Conservation (phyloP, 441 rosid species). For the Syzygium syzygioides region DNA sequence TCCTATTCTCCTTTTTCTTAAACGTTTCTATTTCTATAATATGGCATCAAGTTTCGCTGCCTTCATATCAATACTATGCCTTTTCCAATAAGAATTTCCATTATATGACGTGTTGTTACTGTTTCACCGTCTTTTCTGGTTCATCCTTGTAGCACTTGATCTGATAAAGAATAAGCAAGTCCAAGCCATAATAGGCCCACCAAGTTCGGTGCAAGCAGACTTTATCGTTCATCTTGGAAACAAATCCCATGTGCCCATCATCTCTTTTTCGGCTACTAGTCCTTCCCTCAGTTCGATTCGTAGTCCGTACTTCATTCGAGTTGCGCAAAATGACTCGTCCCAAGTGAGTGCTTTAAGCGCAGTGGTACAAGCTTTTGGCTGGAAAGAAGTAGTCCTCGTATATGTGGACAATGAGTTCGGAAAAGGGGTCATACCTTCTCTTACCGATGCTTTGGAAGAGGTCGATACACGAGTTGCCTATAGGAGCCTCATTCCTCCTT, state of each 20-base stretch:
- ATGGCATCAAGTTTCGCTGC: conserved; percentile 2
- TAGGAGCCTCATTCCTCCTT: not conserved
- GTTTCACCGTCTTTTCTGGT: not conserved
- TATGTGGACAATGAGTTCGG: not conserved
- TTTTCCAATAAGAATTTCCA: no score
- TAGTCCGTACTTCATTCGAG: not conserved
- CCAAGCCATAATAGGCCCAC: not conserved
- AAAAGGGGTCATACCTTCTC: not conserved
- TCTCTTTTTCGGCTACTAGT: not conserved
- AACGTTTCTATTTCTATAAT: not conserved
- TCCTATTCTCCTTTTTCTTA: not conserved
- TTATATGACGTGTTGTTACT: no score
- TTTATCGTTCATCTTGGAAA: not conserved
- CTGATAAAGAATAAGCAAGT: not conserved
- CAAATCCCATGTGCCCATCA: not conserved
- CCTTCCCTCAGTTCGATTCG: not conserved
- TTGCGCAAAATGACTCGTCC: not conserved
- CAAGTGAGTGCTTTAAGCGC: not conserved
- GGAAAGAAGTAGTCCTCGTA: not conserved
- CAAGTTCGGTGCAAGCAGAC: not conserved
- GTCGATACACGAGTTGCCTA: not conserved
- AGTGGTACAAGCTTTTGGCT: not conserved
- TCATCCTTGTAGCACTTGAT: not conserved
- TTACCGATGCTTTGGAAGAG: not conserved
- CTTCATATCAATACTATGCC: conserved; percentile 19